These are phyloP conservation scores for Pichia heedii DNA, from an alignment of 805 yeast species.

Conservation along the genomic window DNA sequence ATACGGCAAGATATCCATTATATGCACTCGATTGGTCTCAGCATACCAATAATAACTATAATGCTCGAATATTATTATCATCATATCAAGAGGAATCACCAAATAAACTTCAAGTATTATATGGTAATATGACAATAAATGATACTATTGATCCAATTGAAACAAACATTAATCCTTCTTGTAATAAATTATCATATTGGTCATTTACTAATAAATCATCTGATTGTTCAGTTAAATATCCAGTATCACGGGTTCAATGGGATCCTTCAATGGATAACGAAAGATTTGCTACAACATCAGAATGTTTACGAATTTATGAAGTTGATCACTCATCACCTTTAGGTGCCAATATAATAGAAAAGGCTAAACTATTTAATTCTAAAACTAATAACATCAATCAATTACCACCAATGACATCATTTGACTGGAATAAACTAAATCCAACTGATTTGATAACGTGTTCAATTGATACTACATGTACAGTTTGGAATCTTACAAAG, in stretches of 20 bases:
- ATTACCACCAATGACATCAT: constrained; percentile 84
- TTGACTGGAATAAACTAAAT: constrained; percentile 82
- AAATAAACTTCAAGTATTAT: constrained; percentile 52
- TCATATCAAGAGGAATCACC: constrained; percentile 71
- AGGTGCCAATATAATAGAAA: constrained; percentile 26
- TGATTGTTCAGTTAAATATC: constrained; percentile 41
- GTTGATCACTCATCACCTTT: constrained; percentile 4
- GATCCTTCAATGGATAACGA: constrained; percentile 40
- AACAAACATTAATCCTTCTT: neutral
- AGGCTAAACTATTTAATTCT: constrained; percentile 32
- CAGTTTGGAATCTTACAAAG: constrained; percentile 80
- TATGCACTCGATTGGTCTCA: constrained; percentile 45
- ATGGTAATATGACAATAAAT: constrained; percentile 27
- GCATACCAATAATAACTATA: constrained; percentile 21
- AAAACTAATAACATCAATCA: constrained; percentile 36
- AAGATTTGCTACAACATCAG: constrained; percentile 61
- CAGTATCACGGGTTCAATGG: constrained; percentile 69
- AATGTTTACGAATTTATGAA: constrained; percentile 50
- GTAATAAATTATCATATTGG: neutral
- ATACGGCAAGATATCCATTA: constrained; percentile 41
- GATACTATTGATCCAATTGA: neutral
- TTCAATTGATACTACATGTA: constrained; percentile 93
- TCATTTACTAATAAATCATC: neutral
- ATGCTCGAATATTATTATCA: constrained; percentile 54
- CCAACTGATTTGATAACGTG: constrained; percentile 68